Base-by-base conservation (phyloP, 306 rosid genomes). In the Vachellia pachyceras region DNA sequence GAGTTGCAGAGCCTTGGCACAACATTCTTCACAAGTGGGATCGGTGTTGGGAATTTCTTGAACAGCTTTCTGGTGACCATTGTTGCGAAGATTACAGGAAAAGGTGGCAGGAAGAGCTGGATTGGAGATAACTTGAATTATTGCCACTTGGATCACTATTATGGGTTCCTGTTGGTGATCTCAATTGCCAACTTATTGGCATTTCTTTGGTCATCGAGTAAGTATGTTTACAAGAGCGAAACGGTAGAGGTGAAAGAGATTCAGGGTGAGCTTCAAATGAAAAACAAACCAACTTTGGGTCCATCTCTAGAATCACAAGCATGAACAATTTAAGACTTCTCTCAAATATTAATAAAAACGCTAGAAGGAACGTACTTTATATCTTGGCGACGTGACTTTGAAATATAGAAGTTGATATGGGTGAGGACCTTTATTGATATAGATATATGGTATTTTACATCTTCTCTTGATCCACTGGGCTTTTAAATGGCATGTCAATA, bases 1-100 rank as follows among this genome's bases (percentile, higher is more conserved):
- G 86, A 80, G 13, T 90, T 93, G 95, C 91, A 95, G 75, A 92
- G 97, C 47, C 90, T 93, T 33, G 95, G 99, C 55, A 93, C 97
- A 47, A 92, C 97, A 0, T 93, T 85, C 70, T 63, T 90, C 83
- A 90, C 84, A 50, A 95, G 97, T 63, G 92, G 92, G 9, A 77
- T 91, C 3, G 98, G 96, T 73, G 77, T 95, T 68, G 99, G 99
- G 45, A 90, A 87, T 74, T 95, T 91, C 75, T 82, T 95, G 18
- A 95, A 93, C 73, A 93, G 96, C 60, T 87, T 95, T 79, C 85
- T 93, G 77, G 93, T 95, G 37, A 89, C 97, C 2, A 93, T 93
- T 69, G 91, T 88, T 41, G 84, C 87, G 35, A 79, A 75, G 29
- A 87, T 90, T 29, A 89, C 99, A 65, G 86, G 89, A 46, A 72